phyloP scores from a whole-genome alignment of 2,329 filamentous ascomycete genomes.

The Zopfia rhizophila region DNA sequence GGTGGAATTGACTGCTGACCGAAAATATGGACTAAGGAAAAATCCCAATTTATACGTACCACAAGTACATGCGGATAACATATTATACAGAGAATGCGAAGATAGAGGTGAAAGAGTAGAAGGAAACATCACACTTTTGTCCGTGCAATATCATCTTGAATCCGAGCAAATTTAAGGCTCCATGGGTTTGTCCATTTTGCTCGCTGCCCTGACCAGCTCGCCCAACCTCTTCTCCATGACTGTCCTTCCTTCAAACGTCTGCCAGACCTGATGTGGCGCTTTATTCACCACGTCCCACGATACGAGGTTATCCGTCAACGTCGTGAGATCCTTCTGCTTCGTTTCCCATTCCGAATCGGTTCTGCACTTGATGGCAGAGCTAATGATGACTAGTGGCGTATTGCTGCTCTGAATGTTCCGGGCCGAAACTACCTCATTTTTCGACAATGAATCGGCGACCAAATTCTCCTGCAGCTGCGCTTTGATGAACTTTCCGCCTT shows the following conservation, averaged over 20 bases:
- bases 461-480: conserved; percentile 92
- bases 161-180: no score
- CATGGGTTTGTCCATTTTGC: conserved; percentile 25
- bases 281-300: conserved; percentile 88
- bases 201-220: conserved; percentile 67
- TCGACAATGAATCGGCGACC: conserved; percentile 84
- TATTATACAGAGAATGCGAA: no score
- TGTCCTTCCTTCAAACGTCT: conserved; percentile 74
- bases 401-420: conserved; percentile 80
- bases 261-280: conserved; percentile 90
- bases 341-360: conserved; percentile 78
- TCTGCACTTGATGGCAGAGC: conserved; percentile 77
- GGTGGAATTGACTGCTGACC: no score
- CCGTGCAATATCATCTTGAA: no score
- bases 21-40: no score
- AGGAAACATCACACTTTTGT: no score
- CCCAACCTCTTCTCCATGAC: conserved; percentile 82
- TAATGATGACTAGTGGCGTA: conserved; percentile 82
- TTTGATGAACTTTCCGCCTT: conserved; percentile 85
- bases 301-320: conserved; percentile 79
- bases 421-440: conserved; percentile 82
- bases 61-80: no score
- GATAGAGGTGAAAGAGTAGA: no score
- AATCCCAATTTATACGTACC: no score
- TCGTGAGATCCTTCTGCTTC: conserved; percentile 85